A percentile compares a stretch with the other conserved stretches of the same genome.
Conservation (phyloP, 1,284 basidiomycete genomes). For the Agaricales sp. region DNA sequence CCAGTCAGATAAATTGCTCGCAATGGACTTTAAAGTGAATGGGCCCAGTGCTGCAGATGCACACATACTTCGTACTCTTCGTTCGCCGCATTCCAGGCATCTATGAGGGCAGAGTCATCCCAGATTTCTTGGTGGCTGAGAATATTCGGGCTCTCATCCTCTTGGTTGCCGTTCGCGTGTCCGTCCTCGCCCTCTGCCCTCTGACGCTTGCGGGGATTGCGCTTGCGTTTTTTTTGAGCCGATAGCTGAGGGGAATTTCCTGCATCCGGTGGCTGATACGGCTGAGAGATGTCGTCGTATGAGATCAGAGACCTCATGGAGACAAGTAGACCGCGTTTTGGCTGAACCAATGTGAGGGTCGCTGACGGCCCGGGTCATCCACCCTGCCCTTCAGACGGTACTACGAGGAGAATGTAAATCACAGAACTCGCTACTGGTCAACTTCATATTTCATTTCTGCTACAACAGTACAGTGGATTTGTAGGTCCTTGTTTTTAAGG, state of each 20-base stretch:
- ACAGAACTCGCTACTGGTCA: too few relatives aligned
- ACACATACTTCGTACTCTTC: slow-evolving; percentile 60
- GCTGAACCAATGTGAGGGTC: slow-evolving; percentile 1
- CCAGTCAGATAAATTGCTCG: slow-evolving; percentile 6
- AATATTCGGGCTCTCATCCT: slow-evolving; percentile 43
- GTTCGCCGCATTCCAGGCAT: slow-evolving; percentile 72
- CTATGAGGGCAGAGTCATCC: slow-evolving; percentile 73
- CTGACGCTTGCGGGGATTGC: slow-evolving; percentile 20
- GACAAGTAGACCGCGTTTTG: slow-evolving; percentile 3
- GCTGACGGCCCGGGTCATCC: too few relatives aligned
- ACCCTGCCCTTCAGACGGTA: too few relatives aligned
- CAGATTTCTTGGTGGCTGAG: slow-evolving; percentile 67
- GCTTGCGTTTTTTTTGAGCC: slow-evolving; percentile 51
- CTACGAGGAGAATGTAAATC: too few relatives aligned
- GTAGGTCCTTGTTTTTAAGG: too few relatives aligned
- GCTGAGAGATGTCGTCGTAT: slow-evolving; percentile 44
- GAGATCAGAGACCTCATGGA: slow-evolving; percentile 38
- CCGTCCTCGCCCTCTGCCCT: slow-evolving; percentile 14
- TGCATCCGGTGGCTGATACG: slow-evolving; percentile 20
- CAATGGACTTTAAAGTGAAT: not conserved
- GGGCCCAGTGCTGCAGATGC: not conserved
- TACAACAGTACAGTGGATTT: too few relatives aligned
- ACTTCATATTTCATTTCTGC: too few relatives aligned
- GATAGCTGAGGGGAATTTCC: slow-evolving; percentile 21
- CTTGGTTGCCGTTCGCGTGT: slow-evolving; percentile 13